Evolutionary conservation across 768 basidiomycete genomes (phyloP).

Genomic region (Podaxis sp.): DNA sequence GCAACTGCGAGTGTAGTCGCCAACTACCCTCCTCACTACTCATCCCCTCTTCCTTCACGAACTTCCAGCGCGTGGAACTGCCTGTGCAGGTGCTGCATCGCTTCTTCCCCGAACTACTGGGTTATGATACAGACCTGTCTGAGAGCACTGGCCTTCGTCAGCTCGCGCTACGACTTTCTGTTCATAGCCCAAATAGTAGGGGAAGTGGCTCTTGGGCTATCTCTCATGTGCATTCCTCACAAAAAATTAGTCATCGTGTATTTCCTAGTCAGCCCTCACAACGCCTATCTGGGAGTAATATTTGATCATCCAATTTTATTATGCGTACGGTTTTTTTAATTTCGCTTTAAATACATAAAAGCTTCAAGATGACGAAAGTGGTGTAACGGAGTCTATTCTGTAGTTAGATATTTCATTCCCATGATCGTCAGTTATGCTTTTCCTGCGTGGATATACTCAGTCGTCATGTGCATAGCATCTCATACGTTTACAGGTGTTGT

Average conservation of each 20-base stretch:
- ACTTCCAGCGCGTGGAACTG: slow-evolving; percentile 3
- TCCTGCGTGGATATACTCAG: background rate
- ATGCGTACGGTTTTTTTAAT: background rate
- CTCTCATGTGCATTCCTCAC: slow-evolving; percentile 10
- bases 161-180: slow-evolving; percentile 36
- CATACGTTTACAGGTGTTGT: background rate
- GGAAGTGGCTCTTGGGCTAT: slow-evolving; percentile 35
- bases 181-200: slow-evolving; percentile 63
- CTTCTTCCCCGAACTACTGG: slow-evolving; percentile 17
- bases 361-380: background rate
- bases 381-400: background rate
- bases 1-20: background rate
- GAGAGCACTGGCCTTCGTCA: slow-evolving; percentile 31
- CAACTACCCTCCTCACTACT: background rate
- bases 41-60: background rate
- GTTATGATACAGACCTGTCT: slow-evolving; percentile 35
- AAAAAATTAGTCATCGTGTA: background rate
- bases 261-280: background rate
- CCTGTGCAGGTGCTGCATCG: slow-evolving; percentile 1
- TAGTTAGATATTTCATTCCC: background rate
- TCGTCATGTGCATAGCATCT: background rate
- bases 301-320: background rate
- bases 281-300: background rate
- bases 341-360: background rate
- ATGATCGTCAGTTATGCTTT: background rate